Conservation (phyloP, 2,329 filamentous ascomycete genomes). For the Claviceps spartinae region DNA sequence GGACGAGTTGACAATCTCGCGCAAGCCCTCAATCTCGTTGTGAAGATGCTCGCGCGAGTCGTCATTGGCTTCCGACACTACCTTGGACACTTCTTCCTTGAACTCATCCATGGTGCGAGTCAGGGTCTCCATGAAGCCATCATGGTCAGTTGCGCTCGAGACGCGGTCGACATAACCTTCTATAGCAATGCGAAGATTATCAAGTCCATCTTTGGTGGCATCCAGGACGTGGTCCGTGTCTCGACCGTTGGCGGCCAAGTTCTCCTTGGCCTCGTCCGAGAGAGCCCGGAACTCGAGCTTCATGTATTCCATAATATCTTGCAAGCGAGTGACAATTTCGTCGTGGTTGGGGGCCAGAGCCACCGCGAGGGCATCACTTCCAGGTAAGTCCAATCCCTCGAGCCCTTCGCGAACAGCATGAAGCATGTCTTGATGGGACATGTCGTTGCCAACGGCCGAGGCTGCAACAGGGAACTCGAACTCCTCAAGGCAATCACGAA, state of each 20-base stretch:
- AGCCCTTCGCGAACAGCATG: constrained; percentile 50
- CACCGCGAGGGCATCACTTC: constrained; percentile 27
- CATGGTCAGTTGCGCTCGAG: constrained; percentile 54
- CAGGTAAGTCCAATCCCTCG: constrained; percentile 32
- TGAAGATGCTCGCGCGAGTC: constrained; percentile 53
- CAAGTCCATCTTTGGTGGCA: constrained; percentile 75
- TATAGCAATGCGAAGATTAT: constrained; percentile 66
- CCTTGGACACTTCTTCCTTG: constrained; percentile 51
- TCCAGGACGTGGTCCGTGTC: constrained; percentile 84
- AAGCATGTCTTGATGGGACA: constrained; percentile 49
- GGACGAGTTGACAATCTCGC: constrained; percentile 60
- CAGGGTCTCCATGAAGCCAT: constrained; percentile 63
- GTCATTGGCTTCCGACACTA: constrained; percentile 37
- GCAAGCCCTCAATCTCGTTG: constrained; percentile 69
- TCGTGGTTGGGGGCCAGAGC: constrained; percentile 27
- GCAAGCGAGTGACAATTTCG: constrained; percentile 40
- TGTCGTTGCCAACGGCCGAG: constrained; percentile 36
- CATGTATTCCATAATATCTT: constrained; percentile 52
- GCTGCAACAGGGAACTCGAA: constrained; percentile 60
- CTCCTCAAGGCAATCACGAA: constrained; percentile 76
- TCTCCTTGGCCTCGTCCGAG: constrained; percentile 58
- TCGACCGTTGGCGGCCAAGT: constrained; percentile 61
- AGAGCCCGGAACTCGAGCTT: constrained; percentile 45
- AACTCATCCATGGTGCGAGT: constrained; percentile 51
- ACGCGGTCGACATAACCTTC: constrained; percentile 67